phyloP scores from a whole-genome alignment of 192 early-diverging fungal genomes.

The Backusella mclennaniae region DNA sequence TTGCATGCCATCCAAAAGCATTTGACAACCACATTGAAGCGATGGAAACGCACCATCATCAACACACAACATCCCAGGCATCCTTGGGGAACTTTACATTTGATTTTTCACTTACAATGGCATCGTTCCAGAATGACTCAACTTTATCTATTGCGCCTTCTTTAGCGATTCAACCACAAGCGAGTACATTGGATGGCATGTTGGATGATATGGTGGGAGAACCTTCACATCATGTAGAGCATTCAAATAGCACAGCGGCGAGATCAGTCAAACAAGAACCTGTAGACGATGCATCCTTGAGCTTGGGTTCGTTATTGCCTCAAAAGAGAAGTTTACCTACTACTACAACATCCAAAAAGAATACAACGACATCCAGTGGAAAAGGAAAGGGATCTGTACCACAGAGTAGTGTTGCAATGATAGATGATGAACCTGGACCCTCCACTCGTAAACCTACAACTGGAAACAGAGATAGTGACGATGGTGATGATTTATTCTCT shows the following conservation, averaged over 20 bases:
- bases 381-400: background rate
- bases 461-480: background rate
- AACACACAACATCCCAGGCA: background rate
- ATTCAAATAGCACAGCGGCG: background rate
- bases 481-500: background rate
- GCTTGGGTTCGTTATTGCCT: background rate
- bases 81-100: background rate
- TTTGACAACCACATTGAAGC: background rate
- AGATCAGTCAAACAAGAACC: background rate
- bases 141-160: background rate
- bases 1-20: background rate
- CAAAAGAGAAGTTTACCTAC: background rate
- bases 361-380: background rate
- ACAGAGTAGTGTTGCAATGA: background rate
- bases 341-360: background rate
- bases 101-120: background rate
- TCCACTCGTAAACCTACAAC: background rate
- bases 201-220: too few relatives aligned
- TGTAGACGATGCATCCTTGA: background rate
- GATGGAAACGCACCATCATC: background rate
- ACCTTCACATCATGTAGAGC: too few relatives aligned
- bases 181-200: background rate
- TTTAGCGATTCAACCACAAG: background rate
- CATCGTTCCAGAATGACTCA: background rate
- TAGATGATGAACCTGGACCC: background rate